Conservation (phyloP, 164 flowering plant genomes). For the Stephania japonica region DNA sequence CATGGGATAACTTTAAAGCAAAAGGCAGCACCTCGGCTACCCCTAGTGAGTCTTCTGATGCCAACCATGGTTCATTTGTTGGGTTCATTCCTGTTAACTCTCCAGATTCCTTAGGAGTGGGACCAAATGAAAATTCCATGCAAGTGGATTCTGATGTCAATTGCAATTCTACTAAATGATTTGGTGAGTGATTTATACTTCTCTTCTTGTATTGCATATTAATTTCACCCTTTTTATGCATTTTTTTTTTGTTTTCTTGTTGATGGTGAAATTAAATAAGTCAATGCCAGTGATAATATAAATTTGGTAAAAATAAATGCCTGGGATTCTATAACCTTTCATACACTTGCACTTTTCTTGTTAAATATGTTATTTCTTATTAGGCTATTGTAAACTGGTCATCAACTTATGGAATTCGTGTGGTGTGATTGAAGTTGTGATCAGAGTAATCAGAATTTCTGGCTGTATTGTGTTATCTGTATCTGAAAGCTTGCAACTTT, state of each 20-base stretch:
- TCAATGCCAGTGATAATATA: not conserved
- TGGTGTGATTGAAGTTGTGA: not conserved
- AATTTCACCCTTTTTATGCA: not conserved
- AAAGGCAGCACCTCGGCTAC: constrained; percentile 9
- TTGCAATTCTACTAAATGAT: not conserved
- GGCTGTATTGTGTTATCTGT: not conserved
- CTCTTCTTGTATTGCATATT: not conserved
- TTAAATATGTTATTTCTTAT: not conserved
- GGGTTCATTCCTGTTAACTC: constrained; percentile 4
- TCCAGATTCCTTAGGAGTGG: constrained; percentile 14
- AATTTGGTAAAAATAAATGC: not conserved
- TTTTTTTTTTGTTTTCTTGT: too few relatives aligned
- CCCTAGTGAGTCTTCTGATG: constrained; percentile 13
- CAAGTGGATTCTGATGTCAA: constrained; percentile 9
- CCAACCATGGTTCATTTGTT: constrained; percentile 7
- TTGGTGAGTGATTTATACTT: constrained; percentile 11
- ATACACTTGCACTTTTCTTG: not conserved
- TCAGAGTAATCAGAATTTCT: not conserved
- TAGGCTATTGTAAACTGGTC: not conserved
- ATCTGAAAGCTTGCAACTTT: not conserved
- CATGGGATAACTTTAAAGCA: constrained; percentile 17
- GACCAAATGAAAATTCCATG: constrained; percentile 5
- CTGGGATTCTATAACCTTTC: not conserved
- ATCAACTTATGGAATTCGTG: not conserved
- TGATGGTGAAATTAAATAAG: not conserved